Conservation (phyloP, 805 yeast species). For the Lipomyces orientalis region DNA sequence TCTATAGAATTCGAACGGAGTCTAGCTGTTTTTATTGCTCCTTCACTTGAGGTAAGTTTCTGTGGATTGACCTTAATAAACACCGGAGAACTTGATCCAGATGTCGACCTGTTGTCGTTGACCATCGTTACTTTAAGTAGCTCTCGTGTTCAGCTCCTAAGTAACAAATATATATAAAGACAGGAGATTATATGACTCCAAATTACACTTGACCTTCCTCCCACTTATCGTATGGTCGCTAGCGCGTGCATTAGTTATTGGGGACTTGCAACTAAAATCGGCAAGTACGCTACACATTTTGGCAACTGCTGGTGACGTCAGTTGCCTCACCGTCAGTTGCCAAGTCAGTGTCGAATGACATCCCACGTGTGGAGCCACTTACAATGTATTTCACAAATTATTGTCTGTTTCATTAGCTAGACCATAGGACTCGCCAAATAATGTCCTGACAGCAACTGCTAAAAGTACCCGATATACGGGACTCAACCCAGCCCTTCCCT, state of each 20-base stretch:
- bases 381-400: too few species aligned
- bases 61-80: slow-evolving; percentile 45
- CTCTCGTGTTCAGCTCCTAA: not conserved
- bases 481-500: too few species aligned
- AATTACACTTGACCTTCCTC: not conserved
- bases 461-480: too few species aligned
- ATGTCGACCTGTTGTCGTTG: not conserved
- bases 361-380: too few species aligned
- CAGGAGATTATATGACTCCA: not conserved
- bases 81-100: slow-evolving; percentile 16
- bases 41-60: slow-evolving; percentile 46
- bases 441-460: too few species aligned
- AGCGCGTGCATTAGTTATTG: too few species aligned
- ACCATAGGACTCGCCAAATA: too few species aligned
- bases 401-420: too few species aligned
- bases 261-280: too few species aligned
- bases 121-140: not conserved
- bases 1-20: slow-evolving; percentile 47
- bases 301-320: not conserved
- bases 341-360: too few species aligned
- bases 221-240: not conserved
- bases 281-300: not conserved
- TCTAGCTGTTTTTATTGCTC: slow-evolving; percentile 49
- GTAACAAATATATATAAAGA: not conserved
- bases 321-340: too few species aligned